Evolutionary conservation across 2,329 filamentous ascomycete genomes (phyloP), one percentile per base, ranked within the genome.

Genomic region (Chrysosporium keratinophilum): DNA sequence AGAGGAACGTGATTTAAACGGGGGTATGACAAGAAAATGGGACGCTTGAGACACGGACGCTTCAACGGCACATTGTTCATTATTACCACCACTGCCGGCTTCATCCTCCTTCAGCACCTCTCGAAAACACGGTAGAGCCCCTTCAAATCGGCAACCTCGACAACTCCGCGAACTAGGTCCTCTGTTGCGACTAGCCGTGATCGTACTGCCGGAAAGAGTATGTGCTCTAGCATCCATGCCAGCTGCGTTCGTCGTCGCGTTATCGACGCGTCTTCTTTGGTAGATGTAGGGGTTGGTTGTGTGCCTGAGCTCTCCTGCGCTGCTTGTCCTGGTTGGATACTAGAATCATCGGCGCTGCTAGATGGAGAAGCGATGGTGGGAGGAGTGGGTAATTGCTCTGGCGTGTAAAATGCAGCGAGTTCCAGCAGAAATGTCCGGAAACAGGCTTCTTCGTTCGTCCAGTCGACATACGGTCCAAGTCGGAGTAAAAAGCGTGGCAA

Each of bases 61-160:
- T 28, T 28, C 23, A 7, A 28, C 23, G 3, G 11, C 35, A 37
- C 10, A 37, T 37, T 10, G 11, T 12, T 37, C 35, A 12, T 12
- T 12, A 12, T 37, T n/a, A 37, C 19, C 17, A 10, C 40, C 12
- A 5, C 19, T 19, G 40, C 15, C 2, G 23, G 5, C 3, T 1
- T 44, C 17, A 5, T 12, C 4, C 2, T 33, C 2, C 39, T 14
- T 48, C 17, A 97, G 68, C 93, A 97, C 52, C 93, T 76, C 71
- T 98, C 93, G 75, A 98, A 98, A 2, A 97, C 90, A 44, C 87
- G 77, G 69, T 98, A 98, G 55, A 98, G 67, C 0, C 90, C 89
- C 69, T 95, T 97, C 56, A 97, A 69, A 71, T 94, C 88, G 1
- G 93, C 91, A 47, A 95, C 82, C 69, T 98, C 91, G 45, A 95